Base-by-base conservation (phyloP, 768 basidiomycete genomes). In the Phallus indusiatus region DNA sequence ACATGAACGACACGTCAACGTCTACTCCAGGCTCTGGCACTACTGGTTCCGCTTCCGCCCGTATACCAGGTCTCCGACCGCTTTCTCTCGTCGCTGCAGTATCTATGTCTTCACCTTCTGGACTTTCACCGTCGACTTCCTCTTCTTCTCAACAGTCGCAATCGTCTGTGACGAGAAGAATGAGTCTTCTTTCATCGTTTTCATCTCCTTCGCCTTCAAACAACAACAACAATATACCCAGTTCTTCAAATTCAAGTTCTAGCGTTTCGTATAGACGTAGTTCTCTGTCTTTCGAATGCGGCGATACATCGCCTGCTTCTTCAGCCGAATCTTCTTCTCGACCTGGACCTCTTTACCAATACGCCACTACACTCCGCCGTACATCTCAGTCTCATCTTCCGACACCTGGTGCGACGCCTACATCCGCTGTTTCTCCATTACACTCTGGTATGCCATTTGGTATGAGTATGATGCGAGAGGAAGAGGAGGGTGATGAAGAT, bases 321-420 rank as follows among this genome's bases (percentile, higher is more conserved):
- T 14, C 14, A 4, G 9, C 4, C 4, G 42, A 14, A 14, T n/a
- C 12, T 42, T 42, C 42, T 11, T 42, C 42, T 5, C 42, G 42
- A 42, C 42, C 42, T 4, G 14, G 42, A 10, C 42, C 42, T 4
- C 12, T 14, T 3, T 22, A 9, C 60, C 51, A 24, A 48, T 33
- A 21, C 42, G 6, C 49, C 48, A 36, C 10, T 42, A 56, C 47
- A 14, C 55, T 24, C 55, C 63, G 49, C 58, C 33, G 48, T 28
- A 49, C 37, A 48, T 53, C 16, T 20, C 59, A 47, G 53, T 46
- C 21, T 16, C 51, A 79, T 28, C 73, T 88, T 14, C 86, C 86
- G 0, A 88, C 87, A 0, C 89, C 87, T 12, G 87, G 85, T 66
- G 76, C 82, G 75, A 90, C 88, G 0, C 89, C 86, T 5, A 83